Conservation (phyloP, 495 filamentous ascomycete species). For the Xanthoparmelia taractica region DNA sequence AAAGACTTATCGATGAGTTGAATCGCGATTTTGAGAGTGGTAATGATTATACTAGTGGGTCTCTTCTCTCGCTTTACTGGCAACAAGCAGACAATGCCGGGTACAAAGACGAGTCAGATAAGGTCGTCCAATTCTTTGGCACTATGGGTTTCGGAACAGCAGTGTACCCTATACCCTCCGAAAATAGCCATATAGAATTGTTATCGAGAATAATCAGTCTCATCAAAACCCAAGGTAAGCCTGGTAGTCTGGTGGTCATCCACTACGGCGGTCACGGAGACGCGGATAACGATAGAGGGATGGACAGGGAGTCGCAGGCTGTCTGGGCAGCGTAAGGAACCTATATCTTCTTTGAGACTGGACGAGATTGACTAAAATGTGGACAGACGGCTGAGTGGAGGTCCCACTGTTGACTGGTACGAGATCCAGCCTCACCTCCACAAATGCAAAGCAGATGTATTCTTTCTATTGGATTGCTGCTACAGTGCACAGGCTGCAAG, state of each 20-base stretch:
- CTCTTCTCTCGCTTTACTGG: slow-evolving; percentile 3
- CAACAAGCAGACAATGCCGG: not conserved
- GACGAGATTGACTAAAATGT: not conserved
- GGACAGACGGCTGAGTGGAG: not conserved
- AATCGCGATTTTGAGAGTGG: not conserved
- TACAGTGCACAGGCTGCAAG: slow-evolving; percentile 1
- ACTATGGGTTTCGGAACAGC: slow-evolving; percentile 2
- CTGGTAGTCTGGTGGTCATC: slow-evolving; percentile 7
- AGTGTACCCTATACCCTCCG: slow-evolving; percentile 11
- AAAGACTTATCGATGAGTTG: not conserved
- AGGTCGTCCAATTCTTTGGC: slow-evolving; percentile 5
- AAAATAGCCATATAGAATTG: slow-evolving; percentile 12
- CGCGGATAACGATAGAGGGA: slow-evolving; percentile 7
- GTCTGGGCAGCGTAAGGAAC: slow-evolving; percentile 18
- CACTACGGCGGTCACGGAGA: slow-evolving; percentile 18
- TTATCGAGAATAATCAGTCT: slow-evolving; percentile 4
- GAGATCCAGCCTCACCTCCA: slow-evolving; percentile 4
- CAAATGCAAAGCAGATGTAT: not conserved
- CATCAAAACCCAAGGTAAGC: slow-evolving; percentile 8
- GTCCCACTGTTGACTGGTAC: slow-evolving; percentile 4
- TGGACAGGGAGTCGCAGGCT: not conserved
- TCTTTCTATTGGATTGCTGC: slow-evolving; percentile 2
- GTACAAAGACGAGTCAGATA: not conserved
- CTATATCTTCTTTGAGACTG: not conserved
- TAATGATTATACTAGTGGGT: not conserved